These are phyloP conservation scores for Rhizodiscina lignyota DNA, from an alignment of 495 filamentous ascomycete species.

Conservation along the genomic window DNA sequence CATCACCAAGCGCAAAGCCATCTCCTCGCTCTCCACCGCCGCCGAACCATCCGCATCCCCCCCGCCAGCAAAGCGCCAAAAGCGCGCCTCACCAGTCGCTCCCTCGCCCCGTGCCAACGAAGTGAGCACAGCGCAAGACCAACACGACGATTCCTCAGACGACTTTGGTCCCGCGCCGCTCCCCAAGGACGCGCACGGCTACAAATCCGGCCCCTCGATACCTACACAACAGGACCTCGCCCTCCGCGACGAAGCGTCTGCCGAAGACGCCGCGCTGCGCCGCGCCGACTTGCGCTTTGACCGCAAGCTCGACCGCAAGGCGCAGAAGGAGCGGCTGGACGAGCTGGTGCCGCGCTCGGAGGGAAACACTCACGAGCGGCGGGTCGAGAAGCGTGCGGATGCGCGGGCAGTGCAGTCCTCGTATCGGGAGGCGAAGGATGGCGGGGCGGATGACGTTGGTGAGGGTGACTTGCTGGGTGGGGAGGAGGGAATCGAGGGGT, in stretches of 20 bases:
- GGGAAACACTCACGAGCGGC: constrained; percentile 66
- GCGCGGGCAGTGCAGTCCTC: constrained; percentile 32
- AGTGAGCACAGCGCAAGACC: too few species aligned
- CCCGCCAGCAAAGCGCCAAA: background rate
- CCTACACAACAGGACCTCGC: constrained; percentile 62
- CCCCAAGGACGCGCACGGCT: constrained; percentile 10
- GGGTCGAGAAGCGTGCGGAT: constrained; percentile 67
- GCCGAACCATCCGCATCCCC: background rate
- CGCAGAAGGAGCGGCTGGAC: constrained; percentile 49
- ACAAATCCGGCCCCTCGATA: constrained; percentile 48
- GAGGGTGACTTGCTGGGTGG: constrained; percentile 49
- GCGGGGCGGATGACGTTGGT: constrained; percentile 36
- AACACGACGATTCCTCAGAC: constrained; percentile 34
- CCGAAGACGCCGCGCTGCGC: constrained; percentile 34
- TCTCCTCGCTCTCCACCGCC: too few species aligned
- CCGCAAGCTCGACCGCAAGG: constrained; percentile 42
- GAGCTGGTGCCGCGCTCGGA: constrained; percentile 75
- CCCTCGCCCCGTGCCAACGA: too few species aligned
- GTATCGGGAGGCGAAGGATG: constrained; percentile 40
- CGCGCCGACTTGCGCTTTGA: constrained; percentile 39
- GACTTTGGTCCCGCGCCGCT: constrained; percentile 60
- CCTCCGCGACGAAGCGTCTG: constrained; percentile 38
- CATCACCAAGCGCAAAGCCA: constrained; percentile 14
- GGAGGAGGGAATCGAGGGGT: constrained; percentile 36
- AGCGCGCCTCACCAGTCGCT: constrained; percentile 16